phyloP scores from a whole-genome alignment of 1,284 basidiomycete genomes.

The Somion occarium region DNA sequence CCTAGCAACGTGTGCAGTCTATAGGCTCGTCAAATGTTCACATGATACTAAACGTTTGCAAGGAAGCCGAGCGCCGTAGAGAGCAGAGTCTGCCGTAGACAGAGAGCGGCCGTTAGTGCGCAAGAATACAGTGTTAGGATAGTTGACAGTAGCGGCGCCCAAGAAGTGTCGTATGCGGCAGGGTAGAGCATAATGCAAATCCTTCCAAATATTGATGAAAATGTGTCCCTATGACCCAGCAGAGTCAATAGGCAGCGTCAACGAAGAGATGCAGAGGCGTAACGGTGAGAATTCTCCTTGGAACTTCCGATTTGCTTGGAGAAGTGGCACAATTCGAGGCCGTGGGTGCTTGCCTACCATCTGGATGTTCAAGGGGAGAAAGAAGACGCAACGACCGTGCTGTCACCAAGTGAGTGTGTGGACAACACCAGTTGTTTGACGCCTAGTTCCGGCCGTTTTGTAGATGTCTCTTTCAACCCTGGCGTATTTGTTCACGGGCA shows the following conservation, averaged over 20 bases:
- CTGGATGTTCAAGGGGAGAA: too few species aligned
- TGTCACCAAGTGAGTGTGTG: neutral
- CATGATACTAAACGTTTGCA: too few species aligned
- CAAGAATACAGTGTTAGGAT: neutral
- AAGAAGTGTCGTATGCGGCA: neutral
- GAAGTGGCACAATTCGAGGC: neutral
- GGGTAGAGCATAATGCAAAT: neutral
- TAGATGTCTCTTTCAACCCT: neutral
- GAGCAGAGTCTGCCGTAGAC: too few species aligned
- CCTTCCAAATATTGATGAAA: neutral
- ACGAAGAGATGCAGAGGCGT: neutral
- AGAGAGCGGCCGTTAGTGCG: neutral
- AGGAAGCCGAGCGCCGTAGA: too few species aligned
- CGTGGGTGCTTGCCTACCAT: neutral
- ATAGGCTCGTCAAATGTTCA: too few species aligned
- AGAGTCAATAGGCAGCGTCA: neutral
- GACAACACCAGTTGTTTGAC: neutral
- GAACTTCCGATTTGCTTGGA: neutral
- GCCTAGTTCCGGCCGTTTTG: neutral
- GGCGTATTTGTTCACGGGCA: neutral
- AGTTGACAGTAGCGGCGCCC: neutral
- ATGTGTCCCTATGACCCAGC: neutral
- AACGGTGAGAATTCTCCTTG: too few species aligned
- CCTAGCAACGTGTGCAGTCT: too few species aligned
- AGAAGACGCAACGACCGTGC: neutral